Base-by-base conservation (phyloP, 225 moss, liverwort and hornwort genomes). In the Bryum argenteum region DNA sequence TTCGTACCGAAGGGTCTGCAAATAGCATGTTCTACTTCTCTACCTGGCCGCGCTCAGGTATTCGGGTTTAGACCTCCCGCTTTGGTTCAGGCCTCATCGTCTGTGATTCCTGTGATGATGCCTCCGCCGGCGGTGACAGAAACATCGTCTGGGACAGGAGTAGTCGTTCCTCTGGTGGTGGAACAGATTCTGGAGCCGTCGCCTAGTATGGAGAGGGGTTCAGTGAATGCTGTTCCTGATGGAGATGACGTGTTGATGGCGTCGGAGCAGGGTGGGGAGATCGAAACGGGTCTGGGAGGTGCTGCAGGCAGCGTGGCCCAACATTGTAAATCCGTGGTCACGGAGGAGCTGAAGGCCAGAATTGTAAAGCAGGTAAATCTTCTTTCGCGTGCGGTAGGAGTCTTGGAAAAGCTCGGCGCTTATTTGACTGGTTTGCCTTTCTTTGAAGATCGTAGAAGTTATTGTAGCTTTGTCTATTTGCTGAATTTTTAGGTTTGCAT, bases 301-400 rank as follows among this genome's bases (percentile, higher is more conserved):
- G 67, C 75, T 62, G 67, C 75, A 50, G 81, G 78, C 43, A 58
- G 44, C 63, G 72, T 60, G 68, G 65, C 68, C 15, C 82, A 78
- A 78, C 73, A 78, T 71, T 79, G 66, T 11, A 96, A 89, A 66
- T 65, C 87, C 2, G 91, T 89, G 57, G 84, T 93, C 44, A 96
- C 72, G 44, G 96, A 96, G 82, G 96, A 91, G 81, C 83, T 96
- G 23, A 96, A 91, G 87, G 91, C 90, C 41, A 96, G 89, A 79
- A 91, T 96, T 48, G 90, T 96, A 56, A 96, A 96, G 83, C 96
- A 96, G 93, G 96, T 93, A 28, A 7, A 67, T 8, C 63, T 21
- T 39, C 2, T 72, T 1, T 48, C 3, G 2, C 8, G 0, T 24
- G 65, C 8, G 18, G 2, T 22, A 10, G 21, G 43, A 14, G 37